These are phyloP conservation scores for Populus davidiana DNA, from an alignment of 345 rosid genomes.

Conservation along the genomic window DNA sequence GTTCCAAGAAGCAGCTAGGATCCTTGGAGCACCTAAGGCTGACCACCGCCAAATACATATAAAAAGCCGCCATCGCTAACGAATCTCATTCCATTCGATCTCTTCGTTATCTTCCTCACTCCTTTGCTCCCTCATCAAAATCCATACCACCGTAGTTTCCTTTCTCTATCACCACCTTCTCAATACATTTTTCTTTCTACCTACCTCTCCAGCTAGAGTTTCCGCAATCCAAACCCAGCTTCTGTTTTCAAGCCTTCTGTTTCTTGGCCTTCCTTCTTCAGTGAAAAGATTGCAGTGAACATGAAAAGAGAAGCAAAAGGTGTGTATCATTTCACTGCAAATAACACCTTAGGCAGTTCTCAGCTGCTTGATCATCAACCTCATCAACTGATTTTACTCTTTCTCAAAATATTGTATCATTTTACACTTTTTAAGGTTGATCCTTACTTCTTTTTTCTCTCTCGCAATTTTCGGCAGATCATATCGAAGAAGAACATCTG, in stretches of 20 bases:
- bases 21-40: too few species aligned
- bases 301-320: neutral
- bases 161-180: too few species aligned
- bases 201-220: neutral
- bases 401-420: too few species aligned
- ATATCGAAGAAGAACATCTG: neutral
- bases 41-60: constrained; percentile 4
- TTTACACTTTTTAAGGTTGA: neutral
- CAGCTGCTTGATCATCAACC: neutral
- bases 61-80: constrained; percentile 18
- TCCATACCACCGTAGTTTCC: too few species aligned
- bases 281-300: neutral
- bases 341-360: too few species aligned
- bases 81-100: neutral
- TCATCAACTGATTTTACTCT: neutral
- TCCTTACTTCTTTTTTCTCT: neutral
- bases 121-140: neutral
- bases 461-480: neutral
- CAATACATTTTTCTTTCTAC: too few species aligned
- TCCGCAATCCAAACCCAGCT: neutral
- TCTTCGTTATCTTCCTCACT: neutral
- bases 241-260: neutral
- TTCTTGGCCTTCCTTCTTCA: neutral
- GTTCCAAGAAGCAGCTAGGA: too few species aligned
- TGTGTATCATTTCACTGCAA: too few species aligned